phyloP scores from a whole-genome alignment of 805 yeast genomes.

The Yarrowia sp. region DNA sequence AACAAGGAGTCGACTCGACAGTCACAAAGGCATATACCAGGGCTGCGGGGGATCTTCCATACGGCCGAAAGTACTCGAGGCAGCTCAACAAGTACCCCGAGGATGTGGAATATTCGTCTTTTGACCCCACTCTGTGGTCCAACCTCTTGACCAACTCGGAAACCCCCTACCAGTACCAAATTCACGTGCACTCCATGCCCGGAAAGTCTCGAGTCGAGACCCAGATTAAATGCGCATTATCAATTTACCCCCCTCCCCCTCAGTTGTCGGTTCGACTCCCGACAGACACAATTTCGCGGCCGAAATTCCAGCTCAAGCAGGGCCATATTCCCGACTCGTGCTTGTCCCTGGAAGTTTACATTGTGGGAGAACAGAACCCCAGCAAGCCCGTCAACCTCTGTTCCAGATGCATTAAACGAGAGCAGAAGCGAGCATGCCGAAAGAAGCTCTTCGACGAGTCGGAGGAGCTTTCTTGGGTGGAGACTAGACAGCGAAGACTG shows the following conservation, averaged over 20 bases:
- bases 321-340: constrained; percentile 44
- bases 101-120: constrained; percentile 28
- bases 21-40: constrained; percentile 25
- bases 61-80: constrained; percentile 27
- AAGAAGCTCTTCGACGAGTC: constrained; percentile 76
- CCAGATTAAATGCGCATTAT: constrained; percentile 79
- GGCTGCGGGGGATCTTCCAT: constrained; percentile 27
- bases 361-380: constrained; percentile 62
- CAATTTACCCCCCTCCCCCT: constrained; percentile 77
- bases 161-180: constrained; percentile 29
- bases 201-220: constrained; percentile 91
- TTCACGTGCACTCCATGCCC: constrained; percentile 61
- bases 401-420: constrained; percentile 87
- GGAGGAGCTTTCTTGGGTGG: constrained; percentile 82
- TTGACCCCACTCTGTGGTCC: constrained; percentile 18
- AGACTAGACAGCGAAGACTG: constrained; percentile 76
- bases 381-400: constrained; percentile 75
- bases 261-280: constrained; percentile 80
- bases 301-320: constrained; percentile 70
- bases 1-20: background rate
- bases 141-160: background rate
- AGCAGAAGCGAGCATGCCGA: constrained; percentile 91
- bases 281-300: constrained; percentile 84
- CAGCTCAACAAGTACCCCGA: constrained; percentile 35
- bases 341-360: constrained; percentile 72